Evolutionary conservation across 2,329 filamentous ascomycete species (phyloP), one percentile per base, ranked within the genome.

Genomic region (Exophiala spinifera): DNA sequence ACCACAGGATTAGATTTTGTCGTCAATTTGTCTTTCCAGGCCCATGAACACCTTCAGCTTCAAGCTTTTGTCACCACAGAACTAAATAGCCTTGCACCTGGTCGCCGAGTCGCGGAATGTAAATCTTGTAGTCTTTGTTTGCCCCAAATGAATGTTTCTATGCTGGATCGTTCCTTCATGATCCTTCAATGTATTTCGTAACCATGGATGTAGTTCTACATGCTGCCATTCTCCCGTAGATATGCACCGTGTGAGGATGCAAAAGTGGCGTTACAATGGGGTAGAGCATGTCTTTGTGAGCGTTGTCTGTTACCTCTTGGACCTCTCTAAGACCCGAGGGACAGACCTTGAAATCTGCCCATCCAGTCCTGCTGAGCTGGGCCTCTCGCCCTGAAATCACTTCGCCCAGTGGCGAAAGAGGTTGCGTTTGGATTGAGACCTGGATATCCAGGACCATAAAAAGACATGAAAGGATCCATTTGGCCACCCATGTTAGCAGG

Each of bases 321-420:
- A 34, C 34, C 20, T 20, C 20, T n/a, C 69, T 60, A 76, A 61
- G 82, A 81, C 65, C 87, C 87, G 59, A 91, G 78, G 1, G 87
- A 91, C 15, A 91, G 73, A 8, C 86, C 82, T 67, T 90, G 86
- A 67, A 64, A 64, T 7, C 55, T 53, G n/a, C 58, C 56, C 46
- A 59, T 61, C 60, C 60, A 64, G 25, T 63, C 51, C 13, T 49
- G 52, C 31, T 60, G 60, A 89, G 57, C 56, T 6, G 47, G 45
- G 11, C 45, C 56, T 50, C 60, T 44, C 14, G 46, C 46, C 36
- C 61, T 47, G 43, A 61, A 62, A 8, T 65, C 61, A 17, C 60
- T 53, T 15, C 61, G 55, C 53, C 56, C 60, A 23, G 51, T 64
- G 20, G 61, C 60, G 45, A 65, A 57, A 42, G 61, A 62, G 20